These are phyloP conservation scores for Torrubiella hemipterigena DNA, from an alignment of 2,329 filamentous ascomycete genomes.

Conservation along the genomic window DNA sequence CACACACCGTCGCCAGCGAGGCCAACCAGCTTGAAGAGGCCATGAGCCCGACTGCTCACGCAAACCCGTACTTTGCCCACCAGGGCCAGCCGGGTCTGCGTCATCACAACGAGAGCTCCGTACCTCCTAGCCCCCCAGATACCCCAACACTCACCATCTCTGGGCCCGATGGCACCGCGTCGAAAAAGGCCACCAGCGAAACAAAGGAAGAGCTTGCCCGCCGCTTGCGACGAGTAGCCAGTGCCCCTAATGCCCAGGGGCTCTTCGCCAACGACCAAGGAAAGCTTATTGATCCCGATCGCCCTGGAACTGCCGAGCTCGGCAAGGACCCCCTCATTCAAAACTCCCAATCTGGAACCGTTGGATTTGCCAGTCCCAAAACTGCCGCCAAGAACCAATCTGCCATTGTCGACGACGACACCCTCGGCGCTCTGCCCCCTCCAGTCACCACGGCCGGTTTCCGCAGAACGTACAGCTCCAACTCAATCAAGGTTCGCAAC, in stretches of 20 bases:
- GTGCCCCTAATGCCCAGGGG: conserved; percentile 92
- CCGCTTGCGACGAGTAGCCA: conserved; percentile 87
- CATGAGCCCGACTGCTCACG: conserved; percentile 82
- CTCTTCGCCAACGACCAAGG: conserved; percentile 49
- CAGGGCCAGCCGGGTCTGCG: conserved; percentile 87
- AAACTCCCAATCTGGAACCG: conserved; percentile 31
- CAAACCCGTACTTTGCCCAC: conserved; percentile 95
- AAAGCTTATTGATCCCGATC: conserved; percentile 35
- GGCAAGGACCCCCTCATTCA: conserved; percentile 64
- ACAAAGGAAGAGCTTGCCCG: conserved; percentile 90
- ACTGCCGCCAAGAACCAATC: conserved; percentile 21
- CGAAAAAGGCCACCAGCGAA: conserved; percentile 58
- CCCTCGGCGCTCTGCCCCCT: conserved; percentile 50
- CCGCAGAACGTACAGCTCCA: conserved; percentile 92
- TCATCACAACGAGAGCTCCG: conserved; percentile 89
- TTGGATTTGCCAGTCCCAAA: conserved; percentile 22
- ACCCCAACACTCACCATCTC: conserved; percentile 70
- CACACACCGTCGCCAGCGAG: conserved; percentile 84
- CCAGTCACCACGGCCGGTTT: conserved; percentile 63
- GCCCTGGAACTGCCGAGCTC: conserved; percentile 75
- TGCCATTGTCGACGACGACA: conserved; percentile 32
- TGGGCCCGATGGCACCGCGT: conserved; percentile 50
- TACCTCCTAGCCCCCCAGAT: conserved; percentile 85
- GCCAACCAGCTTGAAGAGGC: conserved; percentile 81
- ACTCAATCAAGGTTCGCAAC: conserved; percentile 96